Base-by-base conservation (phyloP, 2,329 filamentous ascomycete species). In the Aspergillus felis region DNA sequence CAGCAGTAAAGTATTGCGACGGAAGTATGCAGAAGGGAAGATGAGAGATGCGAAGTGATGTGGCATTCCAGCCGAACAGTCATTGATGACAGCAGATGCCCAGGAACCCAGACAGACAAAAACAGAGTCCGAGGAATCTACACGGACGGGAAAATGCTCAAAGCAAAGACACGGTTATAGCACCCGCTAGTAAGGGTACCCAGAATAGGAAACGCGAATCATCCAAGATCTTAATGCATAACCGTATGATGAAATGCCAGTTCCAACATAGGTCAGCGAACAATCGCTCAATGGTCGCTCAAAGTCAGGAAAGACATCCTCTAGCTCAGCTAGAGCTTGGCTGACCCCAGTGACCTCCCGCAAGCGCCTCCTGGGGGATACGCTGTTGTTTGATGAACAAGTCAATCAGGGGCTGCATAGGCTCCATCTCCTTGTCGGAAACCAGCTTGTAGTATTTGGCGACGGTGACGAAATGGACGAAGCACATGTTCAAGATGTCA, bases 341-440 rank as follows among this genome's bases (percentile, higher is more conserved):
- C 61, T 75, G 72, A 51, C 72, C 70, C 76, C 76, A 76, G 64
- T 77, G 73, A 55, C 76, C 74, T 24, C 75, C 74, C 41, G 66
- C 64, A 41, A 76, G 66, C 12, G 78, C 78, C 67, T 90, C 89
- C 12, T 86, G 84, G 1, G 92, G 92, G 66, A 97, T 89, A 27
- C 92, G 90, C 58, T 92, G 92, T 70, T 93, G 93, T 61, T 88
- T 88, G 27, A 92, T 87, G 88, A 92, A 97, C 50, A 97, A 83
- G 68, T 97, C 92, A 65, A 97, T 90, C 65, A 97, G 78, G 27
- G 91, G 91, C 79, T 95, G 91, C 91, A 97, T 96, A 24, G 93
- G 93, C 81, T 97, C 92, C 67, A 95, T 84, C 76, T 97, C 93
- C 69, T 91, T 89, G 58, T 92, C 91, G 65, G 89, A 89, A 60